Evolutionary conservation across 2,329 filamentous ascomycete species (phyloP).

Genomic region (Cladophialophora bantiana): DNA sequence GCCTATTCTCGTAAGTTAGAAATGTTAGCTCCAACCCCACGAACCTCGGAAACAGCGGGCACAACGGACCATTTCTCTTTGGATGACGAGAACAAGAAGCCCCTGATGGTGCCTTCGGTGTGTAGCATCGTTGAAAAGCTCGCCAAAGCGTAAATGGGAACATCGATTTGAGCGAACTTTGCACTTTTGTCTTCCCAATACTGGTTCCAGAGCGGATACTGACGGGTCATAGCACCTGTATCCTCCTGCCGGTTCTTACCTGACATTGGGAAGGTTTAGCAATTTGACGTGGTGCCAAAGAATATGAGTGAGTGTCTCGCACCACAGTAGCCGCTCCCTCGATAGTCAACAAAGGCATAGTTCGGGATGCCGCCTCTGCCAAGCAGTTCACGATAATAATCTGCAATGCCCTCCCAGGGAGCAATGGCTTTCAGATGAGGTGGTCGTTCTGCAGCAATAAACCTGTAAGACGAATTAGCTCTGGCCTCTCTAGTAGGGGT

Average conservation of each 20-base stretch:
- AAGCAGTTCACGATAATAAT: conserved; percentile 57
- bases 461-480: conserved; percentile 45
- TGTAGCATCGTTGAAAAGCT: conserved; percentile 47
- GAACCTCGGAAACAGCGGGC: too few relatives aligned
- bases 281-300: conserved; percentile 45
- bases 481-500: neutral
- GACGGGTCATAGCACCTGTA: conserved; percentile 52
- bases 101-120: conserved; percentile 49
- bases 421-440: conserved; percentile 58
- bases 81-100: conserved; percentile 48
- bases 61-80: conserved; percentile 49
- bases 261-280: conserved; percentile 42
- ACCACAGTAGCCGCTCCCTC: conserved; percentile 24
- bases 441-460: conserved; percentile 52
- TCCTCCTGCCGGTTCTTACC: conserved; percentile 45
- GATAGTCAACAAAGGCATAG: conserved; percentile 25
- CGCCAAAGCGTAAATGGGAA: conserved; percentile 47
- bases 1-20: conserved; percentile 38
- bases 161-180: conserved; percentile 41
- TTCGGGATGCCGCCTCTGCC: conserved; percentile 49
- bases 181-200: conserved; percentile 42
- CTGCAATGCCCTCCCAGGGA: conserved; percentile 56
- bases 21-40: too few relatives aligned
- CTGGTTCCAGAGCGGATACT: conserved; percentile 44
- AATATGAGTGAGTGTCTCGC: neutral